These are phyloP conservation scores for Trichopus zeylanicus DNA, from an alignment of 116 monocot species.

Conservation along the genomic window DNA sequence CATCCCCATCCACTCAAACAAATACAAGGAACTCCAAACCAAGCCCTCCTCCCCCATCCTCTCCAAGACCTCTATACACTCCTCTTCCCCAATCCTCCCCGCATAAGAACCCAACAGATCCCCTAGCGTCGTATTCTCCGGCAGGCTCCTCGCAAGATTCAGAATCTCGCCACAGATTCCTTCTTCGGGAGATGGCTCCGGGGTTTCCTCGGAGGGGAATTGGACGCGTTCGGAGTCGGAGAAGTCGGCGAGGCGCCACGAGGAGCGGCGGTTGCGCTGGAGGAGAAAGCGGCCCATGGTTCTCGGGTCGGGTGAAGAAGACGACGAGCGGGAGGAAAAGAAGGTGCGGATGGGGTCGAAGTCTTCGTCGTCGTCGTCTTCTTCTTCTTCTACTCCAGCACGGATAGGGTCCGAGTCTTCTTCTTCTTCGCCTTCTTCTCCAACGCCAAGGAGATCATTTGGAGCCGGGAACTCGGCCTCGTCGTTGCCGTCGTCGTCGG, in stretches of 20 bases:
- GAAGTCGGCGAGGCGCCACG: slow-evolving; percentile 44
- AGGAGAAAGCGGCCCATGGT: slow-evolving; percentile 37
- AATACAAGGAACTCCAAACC: slow-evolving; percentile 41
- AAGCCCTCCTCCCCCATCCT: slow-evolving; percentile 65
- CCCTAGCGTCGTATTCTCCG: slow-evolving; percentile 50
- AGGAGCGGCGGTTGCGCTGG: slow-evolving; percentile 40
- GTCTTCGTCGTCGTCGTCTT: slow-evolving; percentile 12
- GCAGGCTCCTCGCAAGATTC: slow-evolving; percentile 37
- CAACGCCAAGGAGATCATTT: too few species aligned
- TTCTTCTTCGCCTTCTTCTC: background rate
- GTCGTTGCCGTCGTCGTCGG: too few species aligned
- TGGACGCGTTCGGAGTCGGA: slow-evolving; percentile 1
- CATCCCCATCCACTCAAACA: slow-evolving; percentile 84
- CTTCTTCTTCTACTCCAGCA: slow-evolving; percentile 7
- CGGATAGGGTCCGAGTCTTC: slow-evolving; percentile 2
- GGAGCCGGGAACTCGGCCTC: too few species aligned
- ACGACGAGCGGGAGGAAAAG: slow-evolving; percentile 29
- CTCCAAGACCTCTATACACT: slow-evolving; percentile 66
- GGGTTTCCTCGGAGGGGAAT: background rate
- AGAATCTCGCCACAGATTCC: slow-evolving; percentile 45
- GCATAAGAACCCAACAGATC: slow-evolving; percentile 40
- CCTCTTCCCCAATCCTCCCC: slow-evolving; percentile 54
- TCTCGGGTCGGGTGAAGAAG: slow-evolving; percentile 38
- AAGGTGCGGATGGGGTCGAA: slow-evolving; percentile 49
- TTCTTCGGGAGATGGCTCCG: background rate